phyloP scores from a whole-genome alignment of 139 green algal genomes.

The Chlorella ohadii region DNA sequence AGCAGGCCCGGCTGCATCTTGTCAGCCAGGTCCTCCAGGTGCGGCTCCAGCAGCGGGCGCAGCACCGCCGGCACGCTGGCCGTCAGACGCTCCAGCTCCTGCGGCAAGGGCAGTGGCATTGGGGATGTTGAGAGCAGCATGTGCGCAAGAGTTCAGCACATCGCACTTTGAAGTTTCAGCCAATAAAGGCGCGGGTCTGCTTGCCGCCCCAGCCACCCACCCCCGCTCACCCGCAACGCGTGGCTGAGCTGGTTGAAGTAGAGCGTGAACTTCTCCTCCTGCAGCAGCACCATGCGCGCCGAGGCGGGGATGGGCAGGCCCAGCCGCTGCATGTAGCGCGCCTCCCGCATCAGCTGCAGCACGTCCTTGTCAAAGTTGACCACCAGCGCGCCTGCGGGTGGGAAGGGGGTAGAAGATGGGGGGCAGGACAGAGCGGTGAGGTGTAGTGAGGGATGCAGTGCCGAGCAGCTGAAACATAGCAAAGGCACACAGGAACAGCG shows the following conservation, averaged over 20 bases:
- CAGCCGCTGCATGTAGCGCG: slow-evolving; percentile 89
- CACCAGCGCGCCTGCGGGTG: slow-evolving; percentile 51
- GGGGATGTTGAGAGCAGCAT: too few species aligned
- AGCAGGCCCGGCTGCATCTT: slow-evolving; percentile 86
- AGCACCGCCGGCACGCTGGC: slow-evolving; percentile 64
- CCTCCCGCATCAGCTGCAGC: slow-evolving; percentile 90
- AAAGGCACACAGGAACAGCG: too few species aligned
- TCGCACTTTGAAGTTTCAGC: too few species aligned
- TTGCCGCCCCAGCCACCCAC: too few species aligned
- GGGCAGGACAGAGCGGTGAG: too few species aligned
- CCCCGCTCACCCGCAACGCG: slow-evolving; percentile 53
- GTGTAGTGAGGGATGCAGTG: too few species aligned
- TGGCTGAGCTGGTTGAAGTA: slow-evolving; percentile 88
- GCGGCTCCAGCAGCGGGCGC: slow-evolving; percentile 82
- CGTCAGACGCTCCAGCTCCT: slow-evolving; percentile 79
- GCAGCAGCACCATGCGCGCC: slow-evolving; percentile 84
- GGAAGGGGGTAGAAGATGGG: neutral
- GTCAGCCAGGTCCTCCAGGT: slow-evolving; percentile 89
- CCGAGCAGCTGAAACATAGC: too few species aligned
- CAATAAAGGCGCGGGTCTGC: too few species aligned
- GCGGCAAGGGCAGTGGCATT: too few species aligned
- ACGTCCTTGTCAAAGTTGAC: slow-evolving; percentile 95
- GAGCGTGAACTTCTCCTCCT: slow-evolving; percentile 86
- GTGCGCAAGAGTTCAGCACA: too few species aligned
- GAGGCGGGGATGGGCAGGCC: slow-evolving; percentile 83